phyloP scores from a whole-genome alignment of 1,284 basidiomycete species.

The Pyrrhoderma lamaoense region DNA sequence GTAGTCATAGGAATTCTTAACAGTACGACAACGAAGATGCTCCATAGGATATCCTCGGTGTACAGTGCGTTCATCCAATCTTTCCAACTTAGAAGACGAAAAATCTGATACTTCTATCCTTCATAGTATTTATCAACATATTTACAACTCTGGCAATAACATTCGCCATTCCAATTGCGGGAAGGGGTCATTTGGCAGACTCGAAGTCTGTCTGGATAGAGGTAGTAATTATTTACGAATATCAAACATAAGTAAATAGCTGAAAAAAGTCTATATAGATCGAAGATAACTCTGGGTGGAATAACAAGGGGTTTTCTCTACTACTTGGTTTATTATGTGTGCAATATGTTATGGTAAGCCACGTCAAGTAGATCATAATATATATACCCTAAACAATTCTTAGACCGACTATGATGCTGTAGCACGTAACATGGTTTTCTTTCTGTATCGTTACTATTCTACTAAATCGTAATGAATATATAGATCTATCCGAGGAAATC shows the following conservation, averaged over 20 bases:
- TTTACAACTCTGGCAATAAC: slow-evolving; percentile 18
- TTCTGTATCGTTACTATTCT: not conserved
- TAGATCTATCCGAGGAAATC: slow-evolving; percentile 21
- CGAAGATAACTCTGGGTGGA: slow-evolving; percentile 21
- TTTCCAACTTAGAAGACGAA: too few relatives aligned
- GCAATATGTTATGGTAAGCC: slow-evolving; percentile 21
- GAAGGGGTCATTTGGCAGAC: slow-evolving; percentile 13
- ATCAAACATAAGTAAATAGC: not conserved
- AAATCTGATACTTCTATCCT: not conserved
- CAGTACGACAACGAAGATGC: slow-evolving; percentile 17
- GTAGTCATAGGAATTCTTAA: slow-evolving; percentile 19
- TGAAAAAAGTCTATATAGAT: slow-evolving; percentile 12
- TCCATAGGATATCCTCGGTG: slow-evolving; percentile 15
- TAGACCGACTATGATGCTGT: slow-evolving; percentile 22
- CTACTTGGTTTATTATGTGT: slow-evolving; percentile 21
- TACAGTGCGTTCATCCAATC: slow-evolving; percentile 14
- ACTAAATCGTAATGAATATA: not conserved
- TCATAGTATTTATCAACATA: slow-evolving; percentile 17
- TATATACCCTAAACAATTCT: not conserved
- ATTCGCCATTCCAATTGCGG: slow-evolving; percentile 17
- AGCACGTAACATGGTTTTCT: slow-evolving; percentile 15
- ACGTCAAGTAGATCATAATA: not conserved
- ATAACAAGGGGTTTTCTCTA: slow-evolving; percentile 20
- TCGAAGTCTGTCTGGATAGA: slow-evolving; percentile 19
- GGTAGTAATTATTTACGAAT: too few relatives aligned